Conservation (phyloP, 2,329 filamentous ascomycete genomes). For the Fusarium duplospermum region DNA sequence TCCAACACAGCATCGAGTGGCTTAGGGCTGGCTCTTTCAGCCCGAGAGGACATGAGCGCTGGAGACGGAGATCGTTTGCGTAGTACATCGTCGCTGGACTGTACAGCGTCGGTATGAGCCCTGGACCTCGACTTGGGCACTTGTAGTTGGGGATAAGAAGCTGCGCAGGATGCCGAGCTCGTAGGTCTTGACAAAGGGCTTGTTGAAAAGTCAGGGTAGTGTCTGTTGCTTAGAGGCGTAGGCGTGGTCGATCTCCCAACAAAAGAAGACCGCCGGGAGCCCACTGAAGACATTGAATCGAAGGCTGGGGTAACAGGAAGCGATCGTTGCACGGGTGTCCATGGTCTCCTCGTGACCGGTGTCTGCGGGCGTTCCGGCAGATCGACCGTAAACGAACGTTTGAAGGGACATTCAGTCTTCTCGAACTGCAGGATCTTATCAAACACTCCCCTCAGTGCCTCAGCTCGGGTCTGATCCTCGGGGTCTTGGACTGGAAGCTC, state of each 20-base stretch:
- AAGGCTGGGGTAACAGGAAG: conserved; percentile 14
- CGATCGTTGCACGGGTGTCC: conserved; percentile 63
- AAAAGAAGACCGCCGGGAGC: conserved; percentile 33
- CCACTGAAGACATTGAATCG: conserved; percentile 20
- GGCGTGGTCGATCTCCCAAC: conserved; percentile 28
- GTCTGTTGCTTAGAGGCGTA: conserved; percentile 15
- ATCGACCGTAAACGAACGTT: conserved; percentile 78
- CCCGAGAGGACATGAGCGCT: background rate
- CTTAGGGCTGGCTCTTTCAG: conserved; percentile 1
- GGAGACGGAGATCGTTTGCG: conserved; percentile 14
- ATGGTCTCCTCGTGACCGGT: conserved; percentile 75
- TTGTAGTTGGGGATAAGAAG: conserved; percentile 8
- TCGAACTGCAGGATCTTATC: conserved; percentile 84
- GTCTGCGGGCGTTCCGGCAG: conserved; percentile 76
- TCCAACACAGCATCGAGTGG: conserved; percentile 24
- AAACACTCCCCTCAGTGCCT: conserved; percentile 76
- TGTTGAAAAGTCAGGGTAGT: conserved; percentile 11
- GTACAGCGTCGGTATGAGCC: background rate
- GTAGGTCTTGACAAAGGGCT: conserved; percentile 17
- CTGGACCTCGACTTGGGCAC: background rate
- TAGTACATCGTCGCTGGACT: conserved; percentile 18
- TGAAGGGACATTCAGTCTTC: conserved; percentile 88
- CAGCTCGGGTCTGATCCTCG: conserved; percentile 64
- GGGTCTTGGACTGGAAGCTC: conserved; percentile 76
- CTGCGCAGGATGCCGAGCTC: conserved; percentile 12